phyloP scores from a whole-genome alignment of 176 grass and related monocot genomes.

The Zoysia pacifica region DNA sequence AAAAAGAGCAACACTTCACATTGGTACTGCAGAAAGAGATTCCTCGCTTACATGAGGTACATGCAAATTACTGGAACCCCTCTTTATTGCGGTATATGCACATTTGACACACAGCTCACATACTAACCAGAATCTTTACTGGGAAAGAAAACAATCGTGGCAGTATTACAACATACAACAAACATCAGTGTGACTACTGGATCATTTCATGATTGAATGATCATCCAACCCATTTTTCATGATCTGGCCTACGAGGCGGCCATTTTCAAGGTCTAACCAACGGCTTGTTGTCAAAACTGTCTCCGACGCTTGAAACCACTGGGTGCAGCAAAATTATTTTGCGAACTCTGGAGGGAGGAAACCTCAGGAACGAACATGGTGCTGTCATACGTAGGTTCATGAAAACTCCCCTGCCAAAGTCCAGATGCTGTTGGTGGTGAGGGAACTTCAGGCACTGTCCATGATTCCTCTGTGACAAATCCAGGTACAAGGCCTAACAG shows the following conservation, averaged over 20 bases:
- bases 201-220: constrained; percentile 25
- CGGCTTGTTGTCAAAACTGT: constrained; percentile 26
- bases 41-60: too few relatives aligned
- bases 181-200: constrained; percentile 6
- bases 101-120: too few relatives aligned
- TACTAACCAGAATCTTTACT: background rate
- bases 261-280: constrained; percentile 19
- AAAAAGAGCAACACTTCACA: too few relatives aligned
- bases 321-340: constrained; percentile 15
- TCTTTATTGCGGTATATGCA: too few relatives aligned
- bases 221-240: constrained; percentile 4
- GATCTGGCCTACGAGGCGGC: background rate
- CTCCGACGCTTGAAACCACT: constrained; percentile 41
- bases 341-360: constrained; percentile 26
- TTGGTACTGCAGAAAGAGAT: too few relatives aligned
- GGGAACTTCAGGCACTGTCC: constrained; percentile 61
- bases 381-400: constrained; percentile 44
- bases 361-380: constrained; percentile 64
- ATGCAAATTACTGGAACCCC: too few relatives aligned
- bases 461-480: constrained; percentile 39
- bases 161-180: constrained; percentile 37
- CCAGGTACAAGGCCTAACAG: constrained; percentile 32
- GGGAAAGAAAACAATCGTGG: background rate
- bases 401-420: constrained; percentile 62
- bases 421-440: constrained; percentile 73